Base-by-base conservation (phyloP, 2,329 filamentous ascomycete genomes). In the Aspergillus aculeatus region DNA sequence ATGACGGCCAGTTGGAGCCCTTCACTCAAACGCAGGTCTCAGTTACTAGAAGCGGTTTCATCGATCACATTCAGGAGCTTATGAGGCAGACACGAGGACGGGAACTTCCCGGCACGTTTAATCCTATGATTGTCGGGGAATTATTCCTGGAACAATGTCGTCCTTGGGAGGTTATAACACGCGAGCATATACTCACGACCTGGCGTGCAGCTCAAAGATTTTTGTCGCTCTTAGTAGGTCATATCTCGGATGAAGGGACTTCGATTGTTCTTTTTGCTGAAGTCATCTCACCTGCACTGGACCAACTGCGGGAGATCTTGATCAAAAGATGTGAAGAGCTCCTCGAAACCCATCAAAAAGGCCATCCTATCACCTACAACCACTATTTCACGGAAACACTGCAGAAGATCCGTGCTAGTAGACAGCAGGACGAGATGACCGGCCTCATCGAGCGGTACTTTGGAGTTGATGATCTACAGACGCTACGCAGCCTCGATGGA, bases 81-180 rank as follows among this genome's bases (percentile, higher is more conserved):
- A 71, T 84, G 54, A 63, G 70, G 24, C 74, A 74, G 41, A 80
- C 71, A 5, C 77, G 85, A 26, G 83, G 81, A 0, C 73, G 81
- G 5, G 87, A 90, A 66, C 72, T 90, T 0, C 83, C 84, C 0
- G 85, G 86, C 0, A 84, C 78, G 0, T 88, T 86, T 70, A 87
- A 87, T 60, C 82, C 86, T 0, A 68, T 85, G 56, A 74, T 89
- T 10, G 79, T 89, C 0, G 75, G 76, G 0, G 82, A 88, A 23
- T 69, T 90, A 0, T 90, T 90, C 67, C 74, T 74, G 21, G 80
- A 87, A 50, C 86, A 89, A 59, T 85, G 81, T 0, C 57, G 64
- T 6, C 81, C 80, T 0, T 90, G 86, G 87, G 69, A 78, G 47
- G 31, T 58, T 0, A 77, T 82, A 3, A 75, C 72, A 2, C 57